Conservation (phyloP, 129 eudicot species). For the Dittrichia graveolens region DNA sequence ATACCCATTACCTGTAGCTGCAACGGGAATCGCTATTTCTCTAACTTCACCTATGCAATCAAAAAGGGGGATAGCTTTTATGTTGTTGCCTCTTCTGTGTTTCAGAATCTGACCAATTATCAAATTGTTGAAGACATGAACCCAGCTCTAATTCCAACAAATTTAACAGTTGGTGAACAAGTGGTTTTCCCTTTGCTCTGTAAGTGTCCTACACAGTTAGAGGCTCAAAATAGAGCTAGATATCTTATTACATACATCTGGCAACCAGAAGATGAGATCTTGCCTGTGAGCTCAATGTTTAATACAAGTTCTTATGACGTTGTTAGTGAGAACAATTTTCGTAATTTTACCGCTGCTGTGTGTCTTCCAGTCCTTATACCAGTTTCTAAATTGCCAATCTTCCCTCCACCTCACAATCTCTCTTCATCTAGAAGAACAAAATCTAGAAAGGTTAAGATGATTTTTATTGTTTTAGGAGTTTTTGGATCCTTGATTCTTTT, state of each 20-base stretch:
- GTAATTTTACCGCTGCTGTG: constrained; percentile 62
- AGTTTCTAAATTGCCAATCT: constrained; percentile 45
- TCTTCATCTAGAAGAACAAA: constrained; percentile 24
- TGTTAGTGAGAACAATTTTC: constrained; percentile 44
- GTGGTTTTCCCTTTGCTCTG: constrained; percentile 71
- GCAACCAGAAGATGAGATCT: constrained; percentile 69
- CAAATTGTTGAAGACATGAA: constrained; percentile 58
- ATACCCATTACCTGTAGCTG: constrained; percentile 64
- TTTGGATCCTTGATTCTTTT: constrained; percentile 37
- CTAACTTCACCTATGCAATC: constrained; percentile 53
- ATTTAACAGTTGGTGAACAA: constrained; percentile 57
- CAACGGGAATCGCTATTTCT: constrained; percentile 50
- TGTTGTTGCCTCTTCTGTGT: constrained; percentile 51
- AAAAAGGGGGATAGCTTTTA: constrained; percentile 67
- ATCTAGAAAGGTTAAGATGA: constrained; percentile 26
- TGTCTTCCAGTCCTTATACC: constrained; percentile 73
- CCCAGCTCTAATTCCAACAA: constrained; percentile 52
- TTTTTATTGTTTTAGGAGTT: constrained; percentile 35
- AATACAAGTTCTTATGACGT: constrained; percentile 47
- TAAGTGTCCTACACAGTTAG: constrained; percentile 53
- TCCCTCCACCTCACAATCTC: constrained; percentile 38
- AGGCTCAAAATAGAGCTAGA: constrained; percentile 20
- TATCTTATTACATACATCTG: constrained; percentile 70
- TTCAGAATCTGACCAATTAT: constrained; percentile 62
- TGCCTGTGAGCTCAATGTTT: constrained; percentile 53